Percentiles rank a stretch among this genome's conserved stretches.
These are phyloP conservation scores for Stromatinia cepivora DNA, from an alignment of 2,329 filamentous ascomycete species.

Conservation along the genomic window DNA sequence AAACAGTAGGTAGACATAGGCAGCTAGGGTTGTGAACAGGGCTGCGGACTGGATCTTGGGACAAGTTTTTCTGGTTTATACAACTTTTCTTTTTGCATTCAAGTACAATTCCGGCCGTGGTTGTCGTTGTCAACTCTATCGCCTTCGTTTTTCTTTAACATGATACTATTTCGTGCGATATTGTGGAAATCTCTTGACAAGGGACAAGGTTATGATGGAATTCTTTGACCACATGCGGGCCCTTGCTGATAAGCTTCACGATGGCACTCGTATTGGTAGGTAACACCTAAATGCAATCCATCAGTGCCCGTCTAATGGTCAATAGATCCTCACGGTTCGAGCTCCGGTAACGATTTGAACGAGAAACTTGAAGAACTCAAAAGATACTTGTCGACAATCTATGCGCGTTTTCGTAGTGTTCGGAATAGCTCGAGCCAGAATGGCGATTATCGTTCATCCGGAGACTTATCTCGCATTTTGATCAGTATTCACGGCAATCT, in stretches of 20 bases:
- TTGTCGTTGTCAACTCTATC: background rate
- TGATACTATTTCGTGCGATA: slow-evolving; percentile 8
- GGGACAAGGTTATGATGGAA: slow-evolving; percentile 15
- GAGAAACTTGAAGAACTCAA: background rate
- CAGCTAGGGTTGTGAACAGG: background rate
- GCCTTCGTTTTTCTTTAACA: background rate
- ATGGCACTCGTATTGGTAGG: slow-evolving; percentile 10
- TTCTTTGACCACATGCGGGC: slow-evolving; percentile 16
- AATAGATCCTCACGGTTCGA: background rate
- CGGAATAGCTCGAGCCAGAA: background rate
- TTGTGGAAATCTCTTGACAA: slow-evolving; percentile 10
- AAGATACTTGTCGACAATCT: slow-evolving; percentile 1
- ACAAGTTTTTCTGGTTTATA: background rate
- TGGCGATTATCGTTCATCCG: background rate
- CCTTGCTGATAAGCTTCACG: slow-evolving; percentile 8
- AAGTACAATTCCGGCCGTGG: too few species aligned
- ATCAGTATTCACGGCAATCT: slow-evolving; percentile 1
- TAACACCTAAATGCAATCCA: background rate
- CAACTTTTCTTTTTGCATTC: background rate
- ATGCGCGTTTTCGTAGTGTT: background rate
- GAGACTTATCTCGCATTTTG: background rate
- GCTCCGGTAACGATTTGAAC: background rate
- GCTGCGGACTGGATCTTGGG: background rate
- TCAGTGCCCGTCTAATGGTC: background rate
- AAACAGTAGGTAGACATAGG: background rate